Conservation (phyloP, 1,284 basidiomycete species). For the Phylloboletellus chloephorus region DNA sequence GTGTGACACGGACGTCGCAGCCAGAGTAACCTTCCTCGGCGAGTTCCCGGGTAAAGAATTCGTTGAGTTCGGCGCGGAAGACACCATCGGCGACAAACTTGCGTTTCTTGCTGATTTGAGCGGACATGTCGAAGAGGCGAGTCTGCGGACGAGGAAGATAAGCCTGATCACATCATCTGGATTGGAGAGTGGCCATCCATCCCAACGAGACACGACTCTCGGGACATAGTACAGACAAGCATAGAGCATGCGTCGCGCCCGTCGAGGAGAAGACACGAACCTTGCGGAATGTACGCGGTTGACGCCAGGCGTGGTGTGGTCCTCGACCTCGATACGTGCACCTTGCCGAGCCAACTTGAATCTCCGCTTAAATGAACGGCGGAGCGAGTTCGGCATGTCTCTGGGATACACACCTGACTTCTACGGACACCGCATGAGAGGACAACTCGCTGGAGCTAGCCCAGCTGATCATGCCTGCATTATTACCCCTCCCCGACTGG, state of each 20-base stretch:
- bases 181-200: slow-evolving; percentile 19
- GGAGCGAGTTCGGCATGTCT: slow-evolving; percentile 7
- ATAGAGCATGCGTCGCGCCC: neutral
- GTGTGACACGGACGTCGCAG: slow-evolving; percentile 99
- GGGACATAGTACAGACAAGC: neutral
- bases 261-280: slow-evolving; percentile 16
- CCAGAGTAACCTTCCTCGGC: slow-evolving; percentile 99
- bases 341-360: slow-evolving; percentile 17
- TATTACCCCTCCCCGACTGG: slow-evolving; percentile 15
- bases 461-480: slow-evolving; percentile 22
- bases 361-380: slow-evolving; percentile 29
- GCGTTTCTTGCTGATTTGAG: slow-evolving; percentile 92
- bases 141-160: slow-evolving; percentile 20
- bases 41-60: slow-evolving; percentile 98
- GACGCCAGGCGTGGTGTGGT: slow-evolving; percentile 16
- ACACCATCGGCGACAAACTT: slow-evolving; percentile 99
- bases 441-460: slow-evolving; percentile 16
- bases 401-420: slow-evolving; percentile 23
- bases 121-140: slow-evolving; percentile 51
- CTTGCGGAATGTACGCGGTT: slow-evolving; percentile 21
- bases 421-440: too few relatives aligned
- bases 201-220: slow-evolving; percentile 6
- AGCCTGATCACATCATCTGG: slow-evolving; percentile 22
- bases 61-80: slow-evolving; percentile 96
- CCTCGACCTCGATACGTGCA: slow-evolving; percentile 16